Evolutionary conservation across 805 yeast species (phyloP).

Genomic region (Ogataea henricii): DNA sequence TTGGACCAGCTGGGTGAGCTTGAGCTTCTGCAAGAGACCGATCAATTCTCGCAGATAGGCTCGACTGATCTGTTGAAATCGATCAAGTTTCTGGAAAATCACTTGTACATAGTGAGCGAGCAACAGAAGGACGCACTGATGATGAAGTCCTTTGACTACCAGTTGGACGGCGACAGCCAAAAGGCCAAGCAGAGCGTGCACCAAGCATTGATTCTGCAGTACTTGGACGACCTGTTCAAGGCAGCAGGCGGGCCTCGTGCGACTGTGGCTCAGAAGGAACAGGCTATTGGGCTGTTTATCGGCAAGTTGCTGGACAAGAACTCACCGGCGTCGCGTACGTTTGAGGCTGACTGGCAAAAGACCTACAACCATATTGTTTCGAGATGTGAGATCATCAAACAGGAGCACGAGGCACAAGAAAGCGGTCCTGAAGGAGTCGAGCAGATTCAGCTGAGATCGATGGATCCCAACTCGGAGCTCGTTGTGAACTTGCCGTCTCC

Average conservation of each 20-base stretch:
- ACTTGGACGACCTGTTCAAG: constrained; percentile 38
- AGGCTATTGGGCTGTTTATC: constrained; percentile 65
- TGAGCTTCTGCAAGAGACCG: constrained; percentile 63
- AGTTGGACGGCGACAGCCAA: constrained; percentile 59
- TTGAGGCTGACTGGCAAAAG: constrained; percentile 68
- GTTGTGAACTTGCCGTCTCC: constrained; percentile 68
- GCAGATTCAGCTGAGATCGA: constrained; percentile 82
- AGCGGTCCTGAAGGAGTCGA: constrained; percentile 60
- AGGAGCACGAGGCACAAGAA: constrained; percentile 47
- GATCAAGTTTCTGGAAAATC: constrained; percentile 53
- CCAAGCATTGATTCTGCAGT: constrained; percentile 80
- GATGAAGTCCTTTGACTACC: constrained; percentile 89
- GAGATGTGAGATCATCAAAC: constrained; percentile 69
- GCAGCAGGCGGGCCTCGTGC: constrained; percentile 29
- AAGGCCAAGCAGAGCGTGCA: constrained; percentile 68
- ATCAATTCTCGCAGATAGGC: constrained; percentile 60
- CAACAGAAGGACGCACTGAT: constrained; percentile 89
- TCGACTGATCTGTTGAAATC: constrained; percentile 48
- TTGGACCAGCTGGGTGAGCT: constrained; percentile 47
- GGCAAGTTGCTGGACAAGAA: constrained; percentile 53
- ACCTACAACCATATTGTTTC: constrained; percentile 74
- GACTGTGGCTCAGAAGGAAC: constrained; percentile 26
- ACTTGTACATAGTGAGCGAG: constrained; percentile 71
- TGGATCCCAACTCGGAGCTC: constrained; percentile 80
- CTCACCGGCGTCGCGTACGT: constrained; percentile 69